Conservation (phyloP, 768 basidiomycete species). For the Mycena filopes region DNA sequence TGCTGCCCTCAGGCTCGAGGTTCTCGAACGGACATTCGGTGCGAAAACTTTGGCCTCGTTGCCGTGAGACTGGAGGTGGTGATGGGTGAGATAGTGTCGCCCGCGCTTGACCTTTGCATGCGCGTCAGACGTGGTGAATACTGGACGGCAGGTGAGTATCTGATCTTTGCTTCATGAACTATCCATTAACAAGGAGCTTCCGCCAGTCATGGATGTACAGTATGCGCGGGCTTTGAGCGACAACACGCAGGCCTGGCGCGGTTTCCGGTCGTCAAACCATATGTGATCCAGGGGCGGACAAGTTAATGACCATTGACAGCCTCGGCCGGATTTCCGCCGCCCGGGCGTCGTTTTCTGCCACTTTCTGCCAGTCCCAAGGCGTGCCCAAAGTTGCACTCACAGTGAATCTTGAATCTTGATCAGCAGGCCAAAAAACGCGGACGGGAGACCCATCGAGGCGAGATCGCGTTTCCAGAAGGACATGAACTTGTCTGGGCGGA, state of each 20-base stretch:
- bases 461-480: not conserved
- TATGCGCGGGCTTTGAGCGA: conserved; percentile 3
- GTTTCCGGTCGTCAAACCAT: not conserved
- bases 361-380: too few relatives aligned
- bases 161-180: not conserved
- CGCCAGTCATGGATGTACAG: conserved; percentile 8
- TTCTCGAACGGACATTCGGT: too few relatives aligned
- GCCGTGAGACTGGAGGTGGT: not conserved
- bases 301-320: not conserved
- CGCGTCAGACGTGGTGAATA: not conserved
- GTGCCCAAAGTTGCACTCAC: not conserved
- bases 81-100: not conserved
- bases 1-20: too few relatives aligned
- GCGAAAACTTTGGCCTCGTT: not conserved
- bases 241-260: not conserved
- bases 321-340: conserved; percentile 1
- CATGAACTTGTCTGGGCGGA: conserved; percentile 1
- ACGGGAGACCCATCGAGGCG: not conserved
- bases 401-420: not conserved
- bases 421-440: not conserved
- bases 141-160: not conserved
- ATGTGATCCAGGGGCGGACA: conserved; percentile 4
- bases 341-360: not conserved
- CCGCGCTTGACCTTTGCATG: not conserved
- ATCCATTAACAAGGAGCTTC: not conserved